phyloP scores from a whole-genome alignment of 2,329 filamentous ascomycete species.

The Neobulgaria alba region DNA sequence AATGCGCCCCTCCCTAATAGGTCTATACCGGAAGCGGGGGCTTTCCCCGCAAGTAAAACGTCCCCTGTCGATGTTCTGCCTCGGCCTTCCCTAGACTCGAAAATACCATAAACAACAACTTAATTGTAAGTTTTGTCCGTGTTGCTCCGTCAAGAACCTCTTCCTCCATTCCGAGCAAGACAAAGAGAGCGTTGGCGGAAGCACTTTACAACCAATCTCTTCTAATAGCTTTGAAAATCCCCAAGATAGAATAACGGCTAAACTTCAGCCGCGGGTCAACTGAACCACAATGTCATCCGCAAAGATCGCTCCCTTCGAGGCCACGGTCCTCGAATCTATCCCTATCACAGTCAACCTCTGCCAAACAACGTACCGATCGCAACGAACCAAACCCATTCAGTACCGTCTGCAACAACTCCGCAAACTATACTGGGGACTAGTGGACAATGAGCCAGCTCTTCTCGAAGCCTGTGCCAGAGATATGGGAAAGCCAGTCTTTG shows the following conservation, averaged over 20 bases:
- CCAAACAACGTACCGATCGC: constrained; percentile 63
- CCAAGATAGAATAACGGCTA: neutral
- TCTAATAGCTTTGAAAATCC: no score
- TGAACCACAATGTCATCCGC: constrained; percentile 13
- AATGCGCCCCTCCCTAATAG: no score
- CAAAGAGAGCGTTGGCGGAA: neutral
- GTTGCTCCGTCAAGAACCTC: no score
- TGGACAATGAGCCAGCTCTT: constrained; percentile 67
- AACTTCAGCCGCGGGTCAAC: neutral
- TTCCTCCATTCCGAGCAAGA: no score
- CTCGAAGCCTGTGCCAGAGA: constrained; percentile 69
- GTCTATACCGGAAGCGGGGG: no score
- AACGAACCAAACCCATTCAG: constrained; percentile 73
- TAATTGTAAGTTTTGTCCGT: no score
- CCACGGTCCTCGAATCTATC: constrained; percentile 60
- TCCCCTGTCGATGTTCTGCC: no score
- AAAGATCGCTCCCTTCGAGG: constrained; percentile 38
- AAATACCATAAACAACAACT: no score
- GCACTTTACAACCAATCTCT: no score
- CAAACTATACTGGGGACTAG: constrained; percentile 88
- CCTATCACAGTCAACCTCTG: constrained; percentile 49
- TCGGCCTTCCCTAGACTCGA: no score
- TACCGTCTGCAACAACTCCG: constrained; percentile 81
- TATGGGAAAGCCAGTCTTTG: constrained; percentile 67
- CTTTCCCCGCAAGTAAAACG: no score